Evolutionary conservation across 1,284 basidiomycete genomes (phyloP), one percentile per base, ranked within the genome.

Genomic region (Phellopilus nigrolimitatus): DNA sequence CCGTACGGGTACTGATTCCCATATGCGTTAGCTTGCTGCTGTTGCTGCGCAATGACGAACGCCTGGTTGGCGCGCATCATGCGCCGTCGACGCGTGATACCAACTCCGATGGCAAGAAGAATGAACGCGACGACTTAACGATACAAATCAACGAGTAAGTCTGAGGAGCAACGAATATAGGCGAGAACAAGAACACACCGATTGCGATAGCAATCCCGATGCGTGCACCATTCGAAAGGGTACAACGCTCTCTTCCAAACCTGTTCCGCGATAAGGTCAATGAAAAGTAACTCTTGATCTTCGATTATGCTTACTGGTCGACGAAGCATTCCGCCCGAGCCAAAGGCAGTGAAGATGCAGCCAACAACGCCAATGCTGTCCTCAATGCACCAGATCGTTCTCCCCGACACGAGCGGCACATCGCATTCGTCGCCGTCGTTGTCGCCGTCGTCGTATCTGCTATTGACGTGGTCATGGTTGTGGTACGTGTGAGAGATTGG

Each of bases 161-260:
- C 12, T 22, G 17, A 21, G 27, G 22, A 37, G 39, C 13, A 15
- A 3, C 15, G 12, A 17, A 17, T 12, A 10, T 17, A 41, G 30
- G 31, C 27, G 33, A 25, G 12, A 24, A 22, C 21, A 15, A 12
- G 9, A 1, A 59, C 64, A 44, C 40, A 66, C 65, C 30, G 12
- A 62, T 51, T 4, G 58, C 62, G 36, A 68, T 60, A 3, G 62
- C 65, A 13, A 68, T 64, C 2, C 61, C 65, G 15, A 64, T 55
- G 8, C 65, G 59, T 6, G 56, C 60, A 3, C 60, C 62, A 1
- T 56, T 60, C 12, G 59, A 58, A 21, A 67, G 30, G 3, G 59
- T 57, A 38, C 65, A 65, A 21, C 48, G 63, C 37, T 59, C 54
- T 12, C 49, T 25, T 6, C 59, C 61, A 25, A 56, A 59, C 1